Evolutionary conservation across 495 filamentous ascomycete genomes (phyloP).

Genomic region (Coniosporium apollinis): DNA sequence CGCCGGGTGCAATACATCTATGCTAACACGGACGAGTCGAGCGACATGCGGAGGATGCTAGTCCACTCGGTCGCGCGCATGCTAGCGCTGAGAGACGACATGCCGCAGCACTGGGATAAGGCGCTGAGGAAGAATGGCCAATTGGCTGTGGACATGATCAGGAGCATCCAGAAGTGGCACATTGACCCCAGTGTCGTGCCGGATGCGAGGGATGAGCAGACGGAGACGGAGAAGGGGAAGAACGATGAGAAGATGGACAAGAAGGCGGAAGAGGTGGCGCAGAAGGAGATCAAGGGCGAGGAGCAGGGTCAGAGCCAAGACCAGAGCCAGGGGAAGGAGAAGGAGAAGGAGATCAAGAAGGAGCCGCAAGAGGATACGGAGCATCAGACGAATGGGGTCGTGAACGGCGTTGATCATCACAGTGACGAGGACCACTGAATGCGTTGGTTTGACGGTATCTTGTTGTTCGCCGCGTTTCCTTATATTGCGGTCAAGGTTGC

Average conservation of each 20-base stretch:
- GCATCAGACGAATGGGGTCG: background rate
- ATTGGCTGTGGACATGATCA: slow-evolving; percentile 31
- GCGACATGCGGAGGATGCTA: slow-evolving; percentile 31
- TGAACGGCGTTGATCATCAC: background rate
- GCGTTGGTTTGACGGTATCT: too few species aligned
- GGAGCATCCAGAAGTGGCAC: slow-evolving; percentile 30
- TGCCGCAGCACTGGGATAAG: slow-evolving; percentile 32
- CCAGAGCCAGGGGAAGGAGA: too few species aligned
- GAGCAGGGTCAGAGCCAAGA: too few species aligned
- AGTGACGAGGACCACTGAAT: background rate
- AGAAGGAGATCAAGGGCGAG: slow-evolving; percentile 9
- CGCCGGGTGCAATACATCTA: slow-evolving; percentile 35
- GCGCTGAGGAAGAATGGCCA: slow-evolving; percentile 32
- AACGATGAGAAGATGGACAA: slow-evolving; percentile 16
- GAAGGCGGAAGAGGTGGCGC: slow-evolving; percentile 11
- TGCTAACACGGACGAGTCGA: slow-evolving; percentile 28
- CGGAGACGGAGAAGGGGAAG: slow-evolving; percentile 18
- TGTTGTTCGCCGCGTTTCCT: too few species aligned
- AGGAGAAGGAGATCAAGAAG: slow-evolving; percentile 1
- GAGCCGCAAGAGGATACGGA: background rate
- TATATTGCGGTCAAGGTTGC: too few species aligned
- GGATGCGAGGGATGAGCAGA: slow-evolving; percentile 26
- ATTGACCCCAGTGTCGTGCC: slow-evolving; percentile 26
- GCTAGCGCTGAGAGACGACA: slow-evolving; percentile 23
- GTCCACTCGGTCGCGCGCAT: slow-evolving; percentile 26